Evolutionary conservation across 306 rosid species (phyloP).

Genomic region (Luffa acutangula): DNA sequence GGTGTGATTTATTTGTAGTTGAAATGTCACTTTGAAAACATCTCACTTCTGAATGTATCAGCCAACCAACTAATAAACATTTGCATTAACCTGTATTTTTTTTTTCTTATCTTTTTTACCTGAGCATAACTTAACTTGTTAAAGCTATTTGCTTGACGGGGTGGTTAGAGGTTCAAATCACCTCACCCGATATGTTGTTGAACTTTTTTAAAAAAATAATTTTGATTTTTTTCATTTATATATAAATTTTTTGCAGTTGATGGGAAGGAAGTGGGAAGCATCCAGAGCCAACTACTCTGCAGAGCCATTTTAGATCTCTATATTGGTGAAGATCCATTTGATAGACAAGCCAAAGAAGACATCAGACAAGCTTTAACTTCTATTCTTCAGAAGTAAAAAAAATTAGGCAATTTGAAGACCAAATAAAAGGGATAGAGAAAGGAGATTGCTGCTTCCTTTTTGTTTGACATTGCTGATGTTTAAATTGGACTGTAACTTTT

Average conservation of each 20-base stretch:
- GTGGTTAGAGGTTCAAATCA: neutral
- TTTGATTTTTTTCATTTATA: neutral
- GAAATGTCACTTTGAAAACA: neutral
- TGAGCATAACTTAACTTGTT: neutral
- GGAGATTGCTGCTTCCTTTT: neutral
- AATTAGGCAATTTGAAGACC: slow-evolving; percentile 1
- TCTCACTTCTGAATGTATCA: neutral
- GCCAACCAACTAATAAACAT: neutral
- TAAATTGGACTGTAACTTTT: neutral
- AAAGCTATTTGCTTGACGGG: neutral
- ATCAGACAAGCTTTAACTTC: slow-evolving; percentile 48
- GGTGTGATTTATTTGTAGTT: neutral
- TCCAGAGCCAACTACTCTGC: slow-evolving; percentile 73
- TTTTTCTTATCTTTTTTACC: neutral
- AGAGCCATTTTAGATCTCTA: slow-evolving; percentile 68
- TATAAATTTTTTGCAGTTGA: slow-evolving; percentile 43
- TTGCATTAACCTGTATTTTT: neutral
- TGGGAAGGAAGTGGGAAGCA: slow-evolving; percentile 86
- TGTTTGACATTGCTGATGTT: neutral
- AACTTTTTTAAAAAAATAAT: neutral
- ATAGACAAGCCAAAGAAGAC: slow-evolving; percentile 75
- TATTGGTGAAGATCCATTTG: slow-evolving; percentile 82
- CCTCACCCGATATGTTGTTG: neutral
- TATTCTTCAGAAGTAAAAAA: slow-evolving; percentile 32
- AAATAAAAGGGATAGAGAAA: neutral